Evolutionary conservation across 306 rosid species (phyloP).

Genomic region (Glycine soja): DNA sequence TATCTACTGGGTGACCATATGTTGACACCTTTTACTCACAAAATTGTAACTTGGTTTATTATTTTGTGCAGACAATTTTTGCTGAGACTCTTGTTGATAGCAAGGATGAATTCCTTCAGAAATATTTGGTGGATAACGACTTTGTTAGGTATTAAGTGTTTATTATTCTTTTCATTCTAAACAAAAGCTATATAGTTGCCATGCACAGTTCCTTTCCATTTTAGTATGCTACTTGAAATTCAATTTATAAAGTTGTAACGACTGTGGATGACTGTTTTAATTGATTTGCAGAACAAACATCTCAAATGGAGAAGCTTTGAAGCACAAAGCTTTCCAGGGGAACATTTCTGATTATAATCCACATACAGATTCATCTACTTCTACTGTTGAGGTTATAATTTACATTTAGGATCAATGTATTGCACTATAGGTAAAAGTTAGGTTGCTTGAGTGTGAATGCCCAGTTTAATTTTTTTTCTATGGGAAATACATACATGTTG

Average conservation of each 20-base stretch:
- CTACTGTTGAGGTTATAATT: slow-evolving; percentile 70
- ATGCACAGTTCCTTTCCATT: background rate
- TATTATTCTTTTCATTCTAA: background rate
- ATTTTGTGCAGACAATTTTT: slow-evolving; percentile 73
- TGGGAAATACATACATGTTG: background rate
- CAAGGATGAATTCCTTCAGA: slow-evolving; percentile 79
- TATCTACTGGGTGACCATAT: slow-evolving; percentile 15
- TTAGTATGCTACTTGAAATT: slow-evolving; percentile 19
- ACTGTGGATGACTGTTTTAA: slow-evolving; percentile 23
- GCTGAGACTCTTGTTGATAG: slow-evolving; percentile 87
- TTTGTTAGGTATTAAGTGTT: slow-evolving; percentile 62
- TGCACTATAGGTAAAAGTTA: slow-evolving; percentile 18
- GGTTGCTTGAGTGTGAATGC: slow-evolving; percentile 2
- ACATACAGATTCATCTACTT: slow-evolving; percentile 53
- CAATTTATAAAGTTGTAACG: slow-evolving; percentile 21
- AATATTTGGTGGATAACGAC: slow-evolving; percentile 59
- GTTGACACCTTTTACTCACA: slow-evolving; percentile 15
- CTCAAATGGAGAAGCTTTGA: slow-evolving; percentile 63
- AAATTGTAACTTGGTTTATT: slow-evolving; percentile 39
- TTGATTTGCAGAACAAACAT: slow-evolving; percentile 63
- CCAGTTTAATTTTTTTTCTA: background rate
- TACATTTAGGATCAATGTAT: slow-evolving; percentile 9
- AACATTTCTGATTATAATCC: slow-evolving; percentile 40
- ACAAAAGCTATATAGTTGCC: background rate
- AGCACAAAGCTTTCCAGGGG: slow-evolving; percentile 56